Evolutionary conservation across 2,329 filamentous ascomycete species (phyloP).

Genomic region (Aspergillus sp.): DNA sequence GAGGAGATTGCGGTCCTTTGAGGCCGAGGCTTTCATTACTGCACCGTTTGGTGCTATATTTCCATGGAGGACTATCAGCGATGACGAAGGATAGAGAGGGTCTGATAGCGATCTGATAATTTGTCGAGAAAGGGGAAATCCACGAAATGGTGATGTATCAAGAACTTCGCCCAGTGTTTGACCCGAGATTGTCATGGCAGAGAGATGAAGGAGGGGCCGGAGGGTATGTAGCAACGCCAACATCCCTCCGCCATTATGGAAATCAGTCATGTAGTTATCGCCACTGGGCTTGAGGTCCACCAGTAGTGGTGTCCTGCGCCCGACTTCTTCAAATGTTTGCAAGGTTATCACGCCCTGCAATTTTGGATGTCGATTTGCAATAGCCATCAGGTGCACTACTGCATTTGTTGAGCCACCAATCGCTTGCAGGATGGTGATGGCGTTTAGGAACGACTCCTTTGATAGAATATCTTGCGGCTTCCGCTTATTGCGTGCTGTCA

Average conservation of each 20-base stretch:
- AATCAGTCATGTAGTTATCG: slow-evolving; percentile 57
- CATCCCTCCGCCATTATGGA: slow-evolving; percentile 56
- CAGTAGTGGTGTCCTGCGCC: slow-evolving; percentile 47
- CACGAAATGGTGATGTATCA: slow-evolving; percentile 43
- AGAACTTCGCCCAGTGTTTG: slow-evolving; percentile 49
- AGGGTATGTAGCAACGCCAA: slow-evolving; percentile 48
- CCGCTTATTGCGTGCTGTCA: slow-evolving; percentile 38
- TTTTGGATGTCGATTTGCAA: slow-evolving; percentile 53
- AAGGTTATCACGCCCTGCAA: slow-evolving; percentile 48
- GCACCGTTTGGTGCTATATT: slow-evolving; percentile 52
- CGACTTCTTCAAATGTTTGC: slow-evolving; percentile 50
- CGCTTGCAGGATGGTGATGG: slow-evolving; percentile 54
- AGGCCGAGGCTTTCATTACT: slow-evolving; percentile 53
- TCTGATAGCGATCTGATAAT: slow-evolving; percentile 47
- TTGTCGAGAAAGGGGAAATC: slow-evolving; percentile 41
- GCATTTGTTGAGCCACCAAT: slow-evolving; percentile 60
- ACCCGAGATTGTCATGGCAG: slow-evolving; percentile 48
- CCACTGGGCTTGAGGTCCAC: slow-evolving; percentile 56
- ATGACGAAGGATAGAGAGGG: slow-evolving; percentile 47
- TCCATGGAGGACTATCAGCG: slow-evolving; percentile 47
- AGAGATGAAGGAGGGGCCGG: slow-evolving; percentile 46
- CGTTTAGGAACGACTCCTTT: slow-evolving; percentile 52
- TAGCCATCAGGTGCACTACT: slow-evolving; percentile 55
- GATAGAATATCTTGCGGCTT: slow-evolving; percentile 48
- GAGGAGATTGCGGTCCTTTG: slow-evolving; percentile 48